A percentile compares a stretch with the other conserved stretches of the same genome.
Evolutionary conservation across 208 protist species (phyloP).

Genomic region (Crithidia thermophila): DNA sequence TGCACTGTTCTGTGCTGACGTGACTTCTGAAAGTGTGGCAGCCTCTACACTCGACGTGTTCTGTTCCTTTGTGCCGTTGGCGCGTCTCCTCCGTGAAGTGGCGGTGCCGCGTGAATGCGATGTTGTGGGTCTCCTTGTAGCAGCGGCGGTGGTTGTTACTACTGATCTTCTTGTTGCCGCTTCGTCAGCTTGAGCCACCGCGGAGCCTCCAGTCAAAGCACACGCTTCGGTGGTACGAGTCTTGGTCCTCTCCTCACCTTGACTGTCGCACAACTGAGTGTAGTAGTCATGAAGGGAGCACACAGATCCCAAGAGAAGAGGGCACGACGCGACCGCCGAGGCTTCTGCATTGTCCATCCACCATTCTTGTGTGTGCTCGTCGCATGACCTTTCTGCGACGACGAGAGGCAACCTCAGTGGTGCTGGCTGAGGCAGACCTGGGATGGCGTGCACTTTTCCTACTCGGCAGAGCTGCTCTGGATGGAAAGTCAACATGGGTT

Average conservation of each 20-base stretch:
- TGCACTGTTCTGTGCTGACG: too few relatives aligned
- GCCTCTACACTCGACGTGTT: too few relatives aligned
- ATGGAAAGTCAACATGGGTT: neutral
- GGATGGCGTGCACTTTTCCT: constrained; percentile 33
- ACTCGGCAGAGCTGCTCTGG: constrained; percentile 1
- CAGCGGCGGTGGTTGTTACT: too few relatives aligned
- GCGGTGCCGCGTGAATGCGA: neutral
- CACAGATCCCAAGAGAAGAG: constrained; percentile 15
- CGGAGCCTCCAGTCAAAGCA: too few relatives aligned
- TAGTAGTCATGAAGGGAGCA: constrained; percentile 31
- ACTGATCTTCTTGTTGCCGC: too few relatives aligned
- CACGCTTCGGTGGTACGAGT: too few relatives aligned
- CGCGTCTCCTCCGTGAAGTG: neutral
- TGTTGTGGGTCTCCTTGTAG: too few relatives aligned
- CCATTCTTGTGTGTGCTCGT: too few relatives aligned
- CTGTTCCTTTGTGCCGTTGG: neutral
- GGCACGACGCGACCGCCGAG: neutral
- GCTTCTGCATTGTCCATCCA: neutral
- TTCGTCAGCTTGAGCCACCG: too few relatives aligned
- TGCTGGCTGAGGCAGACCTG: constrained; percentile 31
- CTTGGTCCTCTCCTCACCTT: too few relatives aligned
- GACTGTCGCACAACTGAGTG: neutral
- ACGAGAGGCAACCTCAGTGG: neutral
- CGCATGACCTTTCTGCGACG: neutral
- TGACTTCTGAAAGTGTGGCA: too few relatives aligned